Evolutionary conservation across 2,329 filamentous ascomycete species (phyloP), one percentile per base, ranked within the genome.

Genomic region (Aspergillus uvarum): DNA sequence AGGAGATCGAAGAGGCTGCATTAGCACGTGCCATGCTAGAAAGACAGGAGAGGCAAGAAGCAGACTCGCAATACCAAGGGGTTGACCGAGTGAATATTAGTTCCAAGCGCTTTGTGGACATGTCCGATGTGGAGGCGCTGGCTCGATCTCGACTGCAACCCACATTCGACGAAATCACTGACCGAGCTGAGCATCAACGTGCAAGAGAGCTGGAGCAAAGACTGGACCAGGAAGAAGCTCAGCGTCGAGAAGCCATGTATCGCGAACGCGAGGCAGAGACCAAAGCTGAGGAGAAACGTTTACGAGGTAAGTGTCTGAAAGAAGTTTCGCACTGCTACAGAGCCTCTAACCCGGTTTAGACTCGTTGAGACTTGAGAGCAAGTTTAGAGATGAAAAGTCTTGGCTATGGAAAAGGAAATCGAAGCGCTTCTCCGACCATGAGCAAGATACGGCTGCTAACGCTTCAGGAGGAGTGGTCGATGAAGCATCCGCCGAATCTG

Each of bases 161-260:
- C 4, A 87, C 95, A 0, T 75, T 97, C 5, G 89, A 96, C 65
- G 90, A 96, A 65, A 95, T 97, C 63, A 87, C 88, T 56, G 87
- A 90, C 54, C 90, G 88, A 70, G 90, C 90, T 0, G 89, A 92
- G 70, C 82, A 82, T 62, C 88, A 92, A 71, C 82, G 85, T 44
- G 90, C 89, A 52, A 83, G 87, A 60, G 83, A 89, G 61, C 81
- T 87, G 51, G 85, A 87, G 64, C 75, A 85, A 11, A 82, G 84
- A 47, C 72, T 87, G 19, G 89, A 92, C 61, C 81, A 86, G 62
- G 87, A 91, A 59, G 81, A 87, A 63, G 83, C 84, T 67, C 83
- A 88, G 70, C 83, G 87, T 56, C 82, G 87, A 53, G 82, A 84
- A 52, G 80, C 71, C 12, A 66, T 74, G 16, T 74, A 79, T 51